Percentiles rank a stretch among this genome's conserved stretches.
Conservation (phyloP, 805 yeast species). For the Komagataella pseudopastoris region DNA sequence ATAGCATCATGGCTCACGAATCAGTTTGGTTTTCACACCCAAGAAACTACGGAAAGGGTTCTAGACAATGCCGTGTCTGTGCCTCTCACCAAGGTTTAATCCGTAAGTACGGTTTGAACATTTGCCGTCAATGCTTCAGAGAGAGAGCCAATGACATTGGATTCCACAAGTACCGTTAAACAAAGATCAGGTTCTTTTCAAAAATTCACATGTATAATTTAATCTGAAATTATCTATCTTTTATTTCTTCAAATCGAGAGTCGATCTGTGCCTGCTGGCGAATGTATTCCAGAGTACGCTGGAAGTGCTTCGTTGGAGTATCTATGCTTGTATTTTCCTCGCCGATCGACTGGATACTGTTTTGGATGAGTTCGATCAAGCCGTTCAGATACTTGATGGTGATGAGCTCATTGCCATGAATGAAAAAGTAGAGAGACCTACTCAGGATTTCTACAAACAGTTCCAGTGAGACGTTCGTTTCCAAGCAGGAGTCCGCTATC, state of each 20-base stretch:
- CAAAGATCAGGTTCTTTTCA: not conserved
- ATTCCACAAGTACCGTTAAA: constrained; percentile 96
- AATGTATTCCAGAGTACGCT: constrained; percentile 62
- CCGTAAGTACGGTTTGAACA: constrained; percentile 99
- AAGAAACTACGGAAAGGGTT: constrained; percentile 99
- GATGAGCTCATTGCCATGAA: constrained; percentile 63
- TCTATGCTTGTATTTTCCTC: constrained; percentile 12
- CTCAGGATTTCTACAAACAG: constrained; percentile 83
- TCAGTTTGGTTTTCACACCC: constrained; percentile 99
- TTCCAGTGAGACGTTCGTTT: constrained; percentile 56
- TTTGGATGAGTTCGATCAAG: constrained; percentile 66
- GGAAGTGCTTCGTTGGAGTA: constrained; percentile 40
- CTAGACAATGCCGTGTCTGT: constrained; percentile 99
- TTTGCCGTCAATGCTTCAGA: constrained; percentile 99
- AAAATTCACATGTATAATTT: constrained; percentile 1
- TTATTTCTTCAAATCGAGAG: constrained; percentile 47
- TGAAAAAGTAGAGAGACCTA: constrained; percentile 73
- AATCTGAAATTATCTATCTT: constrained; percentile 1
- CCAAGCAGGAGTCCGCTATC: constrained; percentile 92
- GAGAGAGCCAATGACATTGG: constrained; percentile 99
- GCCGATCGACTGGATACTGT: constrained; percentile 30
- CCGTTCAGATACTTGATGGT: constrained; percentile 74
- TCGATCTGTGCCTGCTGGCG: constrained; percentile 56
- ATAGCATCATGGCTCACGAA: constrained; percentile 94
- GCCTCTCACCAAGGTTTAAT: constrained; percentile 98